Base-by-base conservation (phyloP, 495 filamentous ascomycete genomes). In the Trichodelitschia bisporula region DNA sequence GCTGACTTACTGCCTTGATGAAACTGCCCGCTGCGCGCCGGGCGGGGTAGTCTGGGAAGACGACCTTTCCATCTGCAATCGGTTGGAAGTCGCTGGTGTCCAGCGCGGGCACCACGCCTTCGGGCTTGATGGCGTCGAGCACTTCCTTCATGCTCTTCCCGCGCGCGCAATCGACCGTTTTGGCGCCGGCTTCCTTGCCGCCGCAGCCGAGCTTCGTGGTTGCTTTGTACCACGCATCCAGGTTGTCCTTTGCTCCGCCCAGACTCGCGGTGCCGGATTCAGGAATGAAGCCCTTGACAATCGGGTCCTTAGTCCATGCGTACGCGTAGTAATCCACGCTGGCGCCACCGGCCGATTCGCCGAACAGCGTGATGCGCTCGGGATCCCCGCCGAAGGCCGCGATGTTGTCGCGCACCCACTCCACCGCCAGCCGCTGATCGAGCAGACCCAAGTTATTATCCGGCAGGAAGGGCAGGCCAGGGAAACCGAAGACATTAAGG, bases 1-100 rank as follows among this genome's bases (percentile, higher is more conserved):
- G 17, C n/a, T 31, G 12, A 38, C 44, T 36, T 29, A 49, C 47
- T 4, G 48, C 24, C 15, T 44, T 38, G 18, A 45, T 45, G 31
- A 57, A 58, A 18, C 11, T 16, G 14, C 26, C 27, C 14, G 13
- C 4, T 14, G 18, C 15, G 12, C 15, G n/a, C 15, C 18, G 18
- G 8, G 31, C 18, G 16, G 11, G 18, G 31, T 33, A 33, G 19
- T 33, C 31, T 4, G 21, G 9, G 19, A 33, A 33, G 31, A 33
- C 19, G 31, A 17, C 26, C 4, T 31, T 10, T 11, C 16, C 16
- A 17, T 33, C 31, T 9, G 21, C 19, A 4, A 29, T 26, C 6
- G 31, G 31, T 5, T 23, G 11, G 21, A 33, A 33, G 15, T 18
- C 5, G 9, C 18, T 15, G 5, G 19, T 25, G 4, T 12, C 18